phyloP scores from a whole-genome alignment of 192 early-diverging fungal species.

The Diversispora eburnea region DNA sequence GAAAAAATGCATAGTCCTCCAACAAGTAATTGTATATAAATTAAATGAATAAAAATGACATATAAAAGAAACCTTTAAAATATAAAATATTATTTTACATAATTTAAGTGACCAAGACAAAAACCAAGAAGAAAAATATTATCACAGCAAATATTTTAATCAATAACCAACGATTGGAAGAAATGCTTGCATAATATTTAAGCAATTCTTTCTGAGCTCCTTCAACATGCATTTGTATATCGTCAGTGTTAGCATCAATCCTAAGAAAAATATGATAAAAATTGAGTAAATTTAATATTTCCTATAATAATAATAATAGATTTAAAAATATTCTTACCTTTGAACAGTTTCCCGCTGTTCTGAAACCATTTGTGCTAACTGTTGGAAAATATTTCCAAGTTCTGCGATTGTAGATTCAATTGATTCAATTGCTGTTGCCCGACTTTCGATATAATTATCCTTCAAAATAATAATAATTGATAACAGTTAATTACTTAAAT shows the following conservation, averaged over 20 bases:
- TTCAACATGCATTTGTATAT: conserved; percentile 85
- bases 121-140: conserved; percentile 81
- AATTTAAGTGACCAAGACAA: conserved; percentile 41
- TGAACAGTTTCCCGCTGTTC: conserved; percentile 88
- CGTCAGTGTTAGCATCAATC: conserved; percentile 93
- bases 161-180: conserved; percentile 94
- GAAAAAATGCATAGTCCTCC: too few species aligned
- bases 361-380: conserved; percentile 82
- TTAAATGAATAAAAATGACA: too few species aligned
- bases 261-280: conserved; percentile 28
- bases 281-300: neutral
- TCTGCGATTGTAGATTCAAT: conserved; percentile 98
- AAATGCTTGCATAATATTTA: conserved; percentile 89
- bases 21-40: too few species aligned
- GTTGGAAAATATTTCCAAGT: conserved; percentile 86
- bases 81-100: too few species aligned
- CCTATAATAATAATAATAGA: neutral
- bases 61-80: too few species aligned
- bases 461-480: conserved; percentile 36
- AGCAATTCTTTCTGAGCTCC: conserved; percentile 87
- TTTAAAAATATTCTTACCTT: conserved; percentile 35
- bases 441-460: conserved; percentile 83
- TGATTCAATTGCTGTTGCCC: conserved; percentile 87
- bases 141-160: conserved; percentile 90
- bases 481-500: too few species aligned